Evolutionary conservation across 2,329 filamentous ascomycete species (phyloP), one percentile per base, ranked within the genome.

Genomic region (Pestalotiopsis fici): DNA sequence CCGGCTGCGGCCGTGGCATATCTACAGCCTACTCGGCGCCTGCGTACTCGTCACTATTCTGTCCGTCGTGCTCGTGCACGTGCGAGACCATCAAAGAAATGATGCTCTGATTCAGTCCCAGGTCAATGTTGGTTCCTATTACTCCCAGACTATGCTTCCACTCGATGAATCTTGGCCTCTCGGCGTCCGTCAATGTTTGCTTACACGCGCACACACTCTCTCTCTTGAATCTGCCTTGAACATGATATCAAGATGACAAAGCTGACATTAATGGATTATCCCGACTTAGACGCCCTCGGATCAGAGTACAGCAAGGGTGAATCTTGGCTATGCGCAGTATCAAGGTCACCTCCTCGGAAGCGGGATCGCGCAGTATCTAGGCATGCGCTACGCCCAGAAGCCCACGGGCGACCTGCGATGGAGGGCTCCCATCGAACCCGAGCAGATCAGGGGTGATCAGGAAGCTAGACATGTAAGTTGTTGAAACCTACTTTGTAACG

Each of bases 311-410:
- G 69, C 74, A 13, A 71, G 73, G 18, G 74, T 82, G 59, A 78
- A 85, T 69, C 77, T 86, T 25, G 80, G 79, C 31, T 85, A 86
- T 67, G 78, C 83, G n/a, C 73, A 73, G 28, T 86, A 85, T 66
- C 76, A 78, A 27, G 84, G 84, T 31, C 73, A 74, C 3, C 70
- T 74, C 2, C 75, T 83, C 3, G 69, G 73, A 27, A 78, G 74
- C 31, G 79, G 78, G n/a, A 78, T 86, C 35, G 79, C 79, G 62
- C 77, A 83, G 71, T 87, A 81, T 71, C 76, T 84, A 3, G 84
- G 84, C 13, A 77, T 85, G 74, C 83, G 85, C 56, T 89, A 83
- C 73, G 87, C 87, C 12, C 79, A 81, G 15, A 78, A 86, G n/a
- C 86, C 87, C 4, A 66, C 83, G 0, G 83, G 81, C 2, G 77